Evolutionary conservation across 1,284 basidiomycete genomes (phyloP).

Genomic region (Sphaerobolus stellatus): DNA sequence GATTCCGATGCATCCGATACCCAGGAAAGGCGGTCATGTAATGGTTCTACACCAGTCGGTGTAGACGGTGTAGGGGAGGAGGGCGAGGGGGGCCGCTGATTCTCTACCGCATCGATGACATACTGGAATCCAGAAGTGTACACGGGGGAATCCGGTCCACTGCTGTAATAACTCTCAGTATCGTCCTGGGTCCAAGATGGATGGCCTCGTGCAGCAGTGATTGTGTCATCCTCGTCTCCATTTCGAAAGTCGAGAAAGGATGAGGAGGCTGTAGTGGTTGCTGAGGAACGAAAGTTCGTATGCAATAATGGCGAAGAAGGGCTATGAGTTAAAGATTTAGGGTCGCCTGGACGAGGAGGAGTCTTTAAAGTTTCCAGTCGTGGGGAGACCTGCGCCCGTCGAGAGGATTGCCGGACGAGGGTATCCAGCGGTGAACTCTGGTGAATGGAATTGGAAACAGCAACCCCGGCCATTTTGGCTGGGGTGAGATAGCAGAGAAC

Average conservation of each 20-base stretch:
- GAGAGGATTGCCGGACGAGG: conserved; percentile 8
- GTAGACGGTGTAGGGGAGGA: conserved; percentile 6
- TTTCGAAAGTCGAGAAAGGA: conserved; percentile 15
- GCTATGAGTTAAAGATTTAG: neutral
- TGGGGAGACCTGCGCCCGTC: neutral
- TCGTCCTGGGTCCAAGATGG: conserved; percentile 34
- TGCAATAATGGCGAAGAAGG: conserved; percentile 63
- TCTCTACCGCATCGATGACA: conserved; percentile 1
- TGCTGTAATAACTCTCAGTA: conserved; percentile 38
- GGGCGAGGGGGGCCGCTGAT: neutral
- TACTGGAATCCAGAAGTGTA: conserved; percentile 5
- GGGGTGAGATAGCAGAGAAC: neutral
- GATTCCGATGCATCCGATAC: conserved; percentile 12
- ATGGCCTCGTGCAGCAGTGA: conserved; percentile 27
- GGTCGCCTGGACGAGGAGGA: neutral
- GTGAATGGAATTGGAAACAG: conserved; percentile 6
- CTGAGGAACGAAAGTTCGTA: conserved; percentile 58
- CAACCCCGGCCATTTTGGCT: neutral
- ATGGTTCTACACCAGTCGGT: neutral
- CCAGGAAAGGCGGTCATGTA: conserved; percentile 21
- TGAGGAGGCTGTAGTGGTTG: conserved; percentile 44
- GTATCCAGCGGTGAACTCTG: conserved; percentile 11
- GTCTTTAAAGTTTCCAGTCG: too few relatives aligned
- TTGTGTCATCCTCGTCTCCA: conserved; percentile 21
- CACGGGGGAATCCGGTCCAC: conserved; percentile 12